A percentile compares a stretch with the other conserved stretches of the same genome.
These are phyloP conservation scores for Coemansia sp. DNA, from an alignment of 192 early-diverging fungal species.

Conservation along the genomic window DNA sequence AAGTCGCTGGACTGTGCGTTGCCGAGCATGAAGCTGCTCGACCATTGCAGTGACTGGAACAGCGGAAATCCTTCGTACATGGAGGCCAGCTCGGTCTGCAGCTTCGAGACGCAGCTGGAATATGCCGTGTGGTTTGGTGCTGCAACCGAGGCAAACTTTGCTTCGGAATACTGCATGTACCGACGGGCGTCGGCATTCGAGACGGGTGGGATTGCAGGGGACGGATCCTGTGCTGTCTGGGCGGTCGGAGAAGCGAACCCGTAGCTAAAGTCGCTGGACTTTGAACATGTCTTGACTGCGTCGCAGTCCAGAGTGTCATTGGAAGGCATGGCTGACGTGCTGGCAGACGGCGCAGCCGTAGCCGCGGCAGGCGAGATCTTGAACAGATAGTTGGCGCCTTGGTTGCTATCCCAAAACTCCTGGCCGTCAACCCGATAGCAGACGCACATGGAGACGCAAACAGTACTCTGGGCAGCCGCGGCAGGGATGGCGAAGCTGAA, in stretches of 20 bases:
- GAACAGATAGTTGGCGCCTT: conserved; percentile 77
- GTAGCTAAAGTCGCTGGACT: conserved; percentile 1
- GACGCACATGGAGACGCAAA: conserved; percentile 60
- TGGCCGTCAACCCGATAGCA: conserved; percentile 67
- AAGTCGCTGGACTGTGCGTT: background rate
- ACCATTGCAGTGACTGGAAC: conserved; percentile 1
- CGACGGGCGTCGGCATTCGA: conserved; percentile 24
- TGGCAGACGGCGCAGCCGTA: background rate
- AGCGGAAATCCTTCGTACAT: background rate
- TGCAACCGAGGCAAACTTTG: conserved; percentile 21
- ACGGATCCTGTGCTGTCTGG: background rate
- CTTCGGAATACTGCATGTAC: conserved; percentile 50
- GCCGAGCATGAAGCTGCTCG: background rate
- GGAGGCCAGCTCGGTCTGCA: background rate
- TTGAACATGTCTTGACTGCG: conserved; percentile 5
- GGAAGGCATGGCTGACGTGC: background rate
- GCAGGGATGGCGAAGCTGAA: conserved; percentile 65
- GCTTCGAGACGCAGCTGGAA: background rate
- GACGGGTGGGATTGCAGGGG: background rate
- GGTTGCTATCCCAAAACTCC: conserved; percentile 95
- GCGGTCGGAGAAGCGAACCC: conserved; percentile 6
- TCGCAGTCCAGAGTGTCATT: background rate
- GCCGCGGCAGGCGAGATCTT: conserved; percentile 10
- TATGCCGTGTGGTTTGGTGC: background rate
- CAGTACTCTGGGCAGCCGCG: background rate